A percentile compares a stretch with the other conserved stretches of the same genome.
Conservation (phyloP, 1,284 basidiomycete species). For the Cystobasidium slooffiae region DNA sequence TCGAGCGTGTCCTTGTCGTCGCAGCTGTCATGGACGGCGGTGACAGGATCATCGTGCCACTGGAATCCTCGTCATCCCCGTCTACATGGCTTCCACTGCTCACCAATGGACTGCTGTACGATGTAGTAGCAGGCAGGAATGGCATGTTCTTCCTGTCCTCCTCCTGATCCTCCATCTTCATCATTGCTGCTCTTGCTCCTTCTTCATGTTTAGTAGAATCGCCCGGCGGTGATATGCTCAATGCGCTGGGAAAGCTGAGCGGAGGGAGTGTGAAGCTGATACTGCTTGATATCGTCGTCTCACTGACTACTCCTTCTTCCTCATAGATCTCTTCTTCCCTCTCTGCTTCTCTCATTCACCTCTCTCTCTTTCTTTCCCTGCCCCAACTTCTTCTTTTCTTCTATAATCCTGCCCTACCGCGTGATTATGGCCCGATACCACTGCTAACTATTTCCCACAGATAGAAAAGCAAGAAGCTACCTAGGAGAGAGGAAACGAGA, state of each 20-base stretch:
- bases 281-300: not conserved
- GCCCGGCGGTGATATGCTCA: too few relatives aligned
- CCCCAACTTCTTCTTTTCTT: not conserved
- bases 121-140: too few relatives aligned
- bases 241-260: not conserved
- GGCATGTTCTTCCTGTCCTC: too few relatives aligned
- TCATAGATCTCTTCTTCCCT: not conserved
- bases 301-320: not conserved
- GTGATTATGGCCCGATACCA: not conserved
- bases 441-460: too few relatives aligned
- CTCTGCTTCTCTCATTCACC: slow-evolving; percentile 9
- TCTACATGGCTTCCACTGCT: too few relatives aligned
- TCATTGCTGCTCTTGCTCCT: too few relatives aligned
- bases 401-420: not conserved
- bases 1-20: slow-evolving; percentile 4
- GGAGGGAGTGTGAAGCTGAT: not conserved
- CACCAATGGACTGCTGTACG: too few relatives aligned
- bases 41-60: not conserved
- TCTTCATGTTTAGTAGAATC: too few relatives aligned
- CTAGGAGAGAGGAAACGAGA: not conserved
- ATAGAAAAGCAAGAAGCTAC: too few relatives aligned
- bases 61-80: not conserved
- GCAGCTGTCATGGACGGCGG: not conserved
- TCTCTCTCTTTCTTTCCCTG: not conserved
- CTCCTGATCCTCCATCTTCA: too few relatives aligned